Conservation (phyloP, 352 stramenopile genomes). For the Halophytophthora polymorphica region DNA sequence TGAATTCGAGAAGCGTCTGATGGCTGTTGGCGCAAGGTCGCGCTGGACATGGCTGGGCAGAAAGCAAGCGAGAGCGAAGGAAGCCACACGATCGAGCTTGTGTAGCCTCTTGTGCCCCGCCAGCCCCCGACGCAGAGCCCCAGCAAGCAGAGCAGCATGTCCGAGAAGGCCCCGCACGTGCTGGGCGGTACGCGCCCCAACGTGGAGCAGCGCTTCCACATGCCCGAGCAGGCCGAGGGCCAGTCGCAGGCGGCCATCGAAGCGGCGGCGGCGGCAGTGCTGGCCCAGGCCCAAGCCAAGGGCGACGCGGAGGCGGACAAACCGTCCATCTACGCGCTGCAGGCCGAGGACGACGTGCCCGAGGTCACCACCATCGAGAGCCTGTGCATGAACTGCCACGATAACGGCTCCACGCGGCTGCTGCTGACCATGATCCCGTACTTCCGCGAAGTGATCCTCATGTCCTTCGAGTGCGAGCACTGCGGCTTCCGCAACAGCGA, state of each 20-base stretch:
- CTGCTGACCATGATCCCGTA: slow-evolving; percentile 92
- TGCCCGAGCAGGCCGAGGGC: slow-evolving; percentile 23
- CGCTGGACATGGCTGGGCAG: not conserved
- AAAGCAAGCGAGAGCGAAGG: not conserved
- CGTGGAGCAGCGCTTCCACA: slow-evolving; percentile 50
- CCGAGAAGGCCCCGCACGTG: slow-evolving; percentile 53
- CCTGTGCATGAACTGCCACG: slow-evolving; percentile 89
- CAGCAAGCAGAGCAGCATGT: slow-evolving; percentile 38
- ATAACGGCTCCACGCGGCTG: slow-evolving; percentile 85
- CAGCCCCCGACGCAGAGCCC: no score
- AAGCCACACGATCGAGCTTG: slow-evolving; percentile 1
- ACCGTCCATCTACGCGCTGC: slow-evolving; percentile 36
- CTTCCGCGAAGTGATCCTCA: slow-evolving; percentile 94
- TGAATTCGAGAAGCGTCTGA: not conserved
- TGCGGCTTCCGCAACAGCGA: slow-evolving; percentile 83
- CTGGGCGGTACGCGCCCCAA: slow-evolving; percentile 59
- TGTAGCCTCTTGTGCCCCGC: not conserved
- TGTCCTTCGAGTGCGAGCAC: slow-evolving; percentile 90
- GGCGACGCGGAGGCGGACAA: slow-evolving; percentile 8
- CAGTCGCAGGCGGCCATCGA: not conserved
- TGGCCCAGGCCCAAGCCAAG: slow-evolving; percentile 7
- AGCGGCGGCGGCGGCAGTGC: not conserved
- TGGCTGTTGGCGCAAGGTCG: not conserved
- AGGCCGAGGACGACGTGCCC: slow-evolving; percentile 51
- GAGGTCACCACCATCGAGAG: slow-evolving; percentile 71